These are phyloP conservation scores for Sungouiozyma ichnusensis DNA, from an alignment of 805 yeast species.

Conservation along the genomic window DNA sequence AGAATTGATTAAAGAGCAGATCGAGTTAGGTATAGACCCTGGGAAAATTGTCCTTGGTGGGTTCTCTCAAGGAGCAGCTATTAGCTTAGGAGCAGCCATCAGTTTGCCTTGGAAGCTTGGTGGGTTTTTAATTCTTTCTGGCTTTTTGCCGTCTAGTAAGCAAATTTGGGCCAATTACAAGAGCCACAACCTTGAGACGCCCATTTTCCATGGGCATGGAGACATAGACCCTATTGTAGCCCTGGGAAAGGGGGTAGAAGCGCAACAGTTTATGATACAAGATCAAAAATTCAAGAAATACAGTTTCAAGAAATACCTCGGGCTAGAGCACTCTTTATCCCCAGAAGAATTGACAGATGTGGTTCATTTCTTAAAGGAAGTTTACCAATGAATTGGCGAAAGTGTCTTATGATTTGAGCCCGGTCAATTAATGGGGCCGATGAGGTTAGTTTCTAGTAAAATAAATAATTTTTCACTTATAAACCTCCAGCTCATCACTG, in stretches of 20 bases:
- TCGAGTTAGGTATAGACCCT: constrained; percentile 43
- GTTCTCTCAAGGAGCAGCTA: constrained; percentile 88
- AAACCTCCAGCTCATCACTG: background rate
- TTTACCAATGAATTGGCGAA: background rate
- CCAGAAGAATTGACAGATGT: constrained; percentile 58
- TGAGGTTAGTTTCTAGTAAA: too few relatives aligned
- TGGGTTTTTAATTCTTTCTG: constrained; percentile 70
- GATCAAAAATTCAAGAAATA: constrained; percentile 35
- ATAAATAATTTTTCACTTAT: too few relatives aligned
- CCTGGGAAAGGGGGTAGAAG: constrained; percentile 24
- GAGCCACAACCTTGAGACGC: constrained; percentile 49
- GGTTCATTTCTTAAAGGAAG: constrained; percentile 33
- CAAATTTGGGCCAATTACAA: constrained; percentile 6
- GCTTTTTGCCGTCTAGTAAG: constrained; percentile 36
- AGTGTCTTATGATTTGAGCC: too few relatives aligned
- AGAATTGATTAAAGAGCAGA: constrained; percentile 40
- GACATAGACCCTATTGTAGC: constrained; percentile 57
- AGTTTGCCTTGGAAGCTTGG: constrained; percentile 54
- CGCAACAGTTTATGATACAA: constrained; percentile 34
- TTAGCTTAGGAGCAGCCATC: constrained; percentile 53
- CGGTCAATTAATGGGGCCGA: too few relatives aligned
- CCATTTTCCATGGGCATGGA: constrained; percentile 87
- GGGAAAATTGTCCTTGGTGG: constrained; percentile 84
- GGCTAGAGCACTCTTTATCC: constrained; percentile 57
- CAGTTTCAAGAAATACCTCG: constrained; percentile 45